Evolutionary conservation across 495 filamentous ascomycete genomes (phyloP), one percentile per base, ranked within the genome.

Genomic region (Thozetella sp.): DNA sequence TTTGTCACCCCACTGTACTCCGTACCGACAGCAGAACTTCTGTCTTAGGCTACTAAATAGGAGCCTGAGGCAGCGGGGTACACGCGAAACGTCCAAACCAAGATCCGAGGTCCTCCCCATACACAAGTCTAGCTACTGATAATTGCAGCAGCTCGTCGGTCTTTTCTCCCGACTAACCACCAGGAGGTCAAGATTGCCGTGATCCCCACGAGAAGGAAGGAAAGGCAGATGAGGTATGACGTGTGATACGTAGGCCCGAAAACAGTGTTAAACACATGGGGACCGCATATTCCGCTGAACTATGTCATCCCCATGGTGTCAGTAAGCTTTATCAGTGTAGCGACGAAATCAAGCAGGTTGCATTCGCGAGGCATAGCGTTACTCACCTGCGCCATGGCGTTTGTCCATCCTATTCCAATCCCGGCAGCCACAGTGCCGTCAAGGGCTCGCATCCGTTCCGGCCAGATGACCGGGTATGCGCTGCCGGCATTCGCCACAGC

Each of bases 391-490:
- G 76, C 76, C 71, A 76, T 72, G 2, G 76, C 75, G 65, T 80
- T 80, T 1, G 78, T 80, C 10, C 70, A 56, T 1, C 78, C 78
- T 54, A 79, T 80, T 0, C 70, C 76, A 15, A 79, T 58, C 10
- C 74, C 78, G 0, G 76, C 66, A 3, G 73, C 70, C 1, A 73
- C 67, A 0, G 76, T 78, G 2, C 76, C 75, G 13, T 76, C 66
- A 1, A 75, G 65, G 3, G 66, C 76, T 23, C 76, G 72, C 43
- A 79, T 81, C 26, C 76, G 71, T 57, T 81, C 78, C 25, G 76
- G 74, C 76, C 74, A 79, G 43, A 79, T 79, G 10, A 78, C 70
- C 0, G 78, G 74, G 54, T 74, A 79, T n/a, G 71, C 72, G 20
- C 70, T 77, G 0, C 72, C 70, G 0, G 78, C 68, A 53, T 69